Conservation (phyloP, 2,329 filamentous ascomycete genomes). For the Onygenales sp. region DNA sequence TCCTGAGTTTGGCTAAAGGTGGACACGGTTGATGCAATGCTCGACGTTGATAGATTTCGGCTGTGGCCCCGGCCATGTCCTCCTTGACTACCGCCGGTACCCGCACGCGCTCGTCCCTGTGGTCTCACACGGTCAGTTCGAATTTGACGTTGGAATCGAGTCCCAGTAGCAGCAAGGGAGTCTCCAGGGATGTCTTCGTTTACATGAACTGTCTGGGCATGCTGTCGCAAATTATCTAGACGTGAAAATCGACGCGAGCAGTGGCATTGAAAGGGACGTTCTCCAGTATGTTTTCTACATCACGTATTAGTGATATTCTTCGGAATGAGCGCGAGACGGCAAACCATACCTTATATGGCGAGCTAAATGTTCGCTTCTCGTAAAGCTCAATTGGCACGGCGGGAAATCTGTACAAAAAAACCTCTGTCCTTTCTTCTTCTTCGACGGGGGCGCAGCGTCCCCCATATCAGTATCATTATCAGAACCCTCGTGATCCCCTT, state of each 20-base stretch:
- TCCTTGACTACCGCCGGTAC: slow-evolving; percentile 64
- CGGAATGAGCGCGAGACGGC: background rate
- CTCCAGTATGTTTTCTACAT: slow-evolving; percentile 84
- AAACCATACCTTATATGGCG: slow-evolving; percentile 72
- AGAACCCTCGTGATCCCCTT: slow-evolving; percentile 54
- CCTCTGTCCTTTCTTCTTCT: slow-evolving; percentile 93
- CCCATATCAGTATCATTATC: slow-evolving; percentile 56
- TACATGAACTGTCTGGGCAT: slow-evolving; percentile 94
- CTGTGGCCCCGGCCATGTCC: slow-evolving; percentile 69
- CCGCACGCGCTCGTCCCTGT: slow-evolving; percentile 63
- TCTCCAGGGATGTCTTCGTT: slow-evolving; percentile 95
- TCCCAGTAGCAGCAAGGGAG: slow-evolving; percentile 85
- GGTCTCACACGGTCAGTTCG: slow-evolving; percentile 75
- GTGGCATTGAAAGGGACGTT: slow-evolving; percentile 93
- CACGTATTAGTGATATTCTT: background rate
- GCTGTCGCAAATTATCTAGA: slow-evolving; percentile 88
- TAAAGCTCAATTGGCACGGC: slow-evolving; percentile 89
- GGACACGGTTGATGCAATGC: slow-evolving; percentile 67
- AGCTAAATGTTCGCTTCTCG: slow-evolving; percentile 87
- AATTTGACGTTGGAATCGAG: slow-evolving; percentile 84
- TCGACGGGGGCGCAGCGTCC: slow-evolving; percentile 57
- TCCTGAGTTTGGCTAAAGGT: slow-evolving; percentile 56
- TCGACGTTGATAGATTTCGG: slow-evolving; percentile 77
- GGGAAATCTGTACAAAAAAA: slow-evolving; percentile 96
- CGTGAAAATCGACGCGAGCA: slow-evolving; percentile 88